A percentile compares a stretch with the other conserved stretches of the same genome.
Evolutionary conservation across 139 green algal species (phyloP).

Genomic region (Yamagishiella unicocca): DNA sequence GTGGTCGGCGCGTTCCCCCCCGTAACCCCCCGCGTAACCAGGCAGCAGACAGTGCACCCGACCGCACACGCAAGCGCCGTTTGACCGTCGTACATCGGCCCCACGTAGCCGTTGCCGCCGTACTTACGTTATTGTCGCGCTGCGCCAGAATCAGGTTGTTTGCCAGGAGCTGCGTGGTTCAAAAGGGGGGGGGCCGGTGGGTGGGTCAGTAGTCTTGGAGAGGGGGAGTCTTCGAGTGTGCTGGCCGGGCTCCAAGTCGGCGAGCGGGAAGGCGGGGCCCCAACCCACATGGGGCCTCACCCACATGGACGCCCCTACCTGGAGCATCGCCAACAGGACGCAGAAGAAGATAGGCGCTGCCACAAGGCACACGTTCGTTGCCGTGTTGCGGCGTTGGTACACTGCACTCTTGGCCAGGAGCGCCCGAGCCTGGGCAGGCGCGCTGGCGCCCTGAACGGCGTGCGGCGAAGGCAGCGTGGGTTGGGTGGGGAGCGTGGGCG

Average conservation of each 20-base stretch:
- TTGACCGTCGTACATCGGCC: background rate
- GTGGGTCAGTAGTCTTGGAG: background rate
- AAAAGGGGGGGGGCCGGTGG: background rate
- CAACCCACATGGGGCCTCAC: no score
- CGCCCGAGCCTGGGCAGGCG: slow-evolving; percentile 50
- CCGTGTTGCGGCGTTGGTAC: slow-evolving; percentile 72
- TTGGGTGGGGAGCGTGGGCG: background rate
- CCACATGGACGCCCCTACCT: slow-evolving; percentile 28
- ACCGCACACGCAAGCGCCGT: background rate
- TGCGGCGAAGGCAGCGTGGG: background rate
- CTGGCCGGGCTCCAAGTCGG: background rate
- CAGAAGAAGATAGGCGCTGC: slow-evolving; percentile 78
- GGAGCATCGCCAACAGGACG: slow-evolving; percentile 69
- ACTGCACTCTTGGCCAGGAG: slow-evolving; percentile 68
- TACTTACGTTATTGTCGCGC: slow-evolving; percentile 53
- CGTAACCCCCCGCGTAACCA: background rate
- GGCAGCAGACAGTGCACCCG: background rate
- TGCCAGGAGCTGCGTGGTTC: slow-evolving; percentile 40
- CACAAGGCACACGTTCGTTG: slow-evolving; percentile 74
- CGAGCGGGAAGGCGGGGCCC: no score
- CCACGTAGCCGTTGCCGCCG: background rate
- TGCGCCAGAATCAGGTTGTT: slow-evolving; percentile 57
- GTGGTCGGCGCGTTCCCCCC: background rate
- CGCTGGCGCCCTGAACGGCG: slow-evolving; percentile 4
- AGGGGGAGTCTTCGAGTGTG: background rate